These are phyloP conservation scores for Amyloporia xantha DNA, from an alignment of 768 basidiomycete species.

Conservation along the genomic window DNA sequence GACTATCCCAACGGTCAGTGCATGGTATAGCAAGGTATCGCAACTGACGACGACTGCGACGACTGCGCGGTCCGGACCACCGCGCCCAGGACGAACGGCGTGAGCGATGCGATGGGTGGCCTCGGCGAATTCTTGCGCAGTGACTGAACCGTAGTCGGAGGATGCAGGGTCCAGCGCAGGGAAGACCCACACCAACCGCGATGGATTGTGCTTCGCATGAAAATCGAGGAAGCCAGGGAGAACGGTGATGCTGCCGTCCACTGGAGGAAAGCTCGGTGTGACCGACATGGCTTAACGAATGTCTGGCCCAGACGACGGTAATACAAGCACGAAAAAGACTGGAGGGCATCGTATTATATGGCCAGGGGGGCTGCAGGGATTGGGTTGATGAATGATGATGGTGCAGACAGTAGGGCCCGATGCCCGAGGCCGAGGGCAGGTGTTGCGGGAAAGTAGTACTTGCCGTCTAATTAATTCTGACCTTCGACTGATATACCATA, in stretches of 20 bases:
- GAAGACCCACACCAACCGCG: not conserved
- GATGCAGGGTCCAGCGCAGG: not conserved
- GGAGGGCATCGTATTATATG: no score
- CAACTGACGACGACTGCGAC: conserved; percentile 1
- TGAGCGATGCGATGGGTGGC: conserved; percentile 4
- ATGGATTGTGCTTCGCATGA: conserved; percentile 13
- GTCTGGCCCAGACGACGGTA: no score
- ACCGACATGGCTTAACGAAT: no score
- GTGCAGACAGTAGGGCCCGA: no score
- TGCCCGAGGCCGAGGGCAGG: no score
- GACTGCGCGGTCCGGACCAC: conserved; percentile 1
- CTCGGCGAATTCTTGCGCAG: conserved; percentile 2
- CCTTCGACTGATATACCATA: no score
- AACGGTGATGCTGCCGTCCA: conserved; percentile 12
- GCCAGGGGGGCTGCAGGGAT: no score
- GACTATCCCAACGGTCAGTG: conserved; percentile 2
- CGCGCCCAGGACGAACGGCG: not conserved
- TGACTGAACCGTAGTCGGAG: not conserved
- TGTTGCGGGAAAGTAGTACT: no score
- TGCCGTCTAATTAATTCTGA: no score
- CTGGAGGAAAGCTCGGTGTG: no score
- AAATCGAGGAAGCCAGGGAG: conserved; percentile 15
- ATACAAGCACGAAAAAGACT: no score
- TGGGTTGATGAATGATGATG: no score
- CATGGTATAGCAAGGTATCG: conserved; percentile 4